phyloP scores from a whole-genome alignment of 192 early-diverging fungal species.

The Physocladia obscura region DNA sequence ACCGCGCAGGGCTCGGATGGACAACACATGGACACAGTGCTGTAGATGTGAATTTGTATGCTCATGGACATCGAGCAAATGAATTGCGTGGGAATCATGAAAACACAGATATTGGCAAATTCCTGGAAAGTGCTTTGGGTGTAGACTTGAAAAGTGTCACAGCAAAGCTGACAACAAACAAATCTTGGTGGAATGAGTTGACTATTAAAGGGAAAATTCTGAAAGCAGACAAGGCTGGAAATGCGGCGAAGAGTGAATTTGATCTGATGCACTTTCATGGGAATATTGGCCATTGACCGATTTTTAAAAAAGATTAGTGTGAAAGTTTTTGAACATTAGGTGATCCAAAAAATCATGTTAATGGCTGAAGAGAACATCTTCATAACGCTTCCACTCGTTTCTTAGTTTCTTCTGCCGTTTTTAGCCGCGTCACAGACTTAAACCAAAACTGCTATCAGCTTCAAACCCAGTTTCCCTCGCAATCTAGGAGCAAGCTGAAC shows the following conservation, averaged over 20 bases:
- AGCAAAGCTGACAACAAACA: constrained; percentile 36
- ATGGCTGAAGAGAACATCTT: too few relatives aligned
- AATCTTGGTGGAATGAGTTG: constrained; percentile 8
- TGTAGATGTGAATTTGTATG: constrained; percentile 94
- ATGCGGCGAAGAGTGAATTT: not conserved
- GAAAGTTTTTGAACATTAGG: too few relatives aligned
- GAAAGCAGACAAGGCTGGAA: not conserved
- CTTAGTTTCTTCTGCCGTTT: too few relatives aligned
- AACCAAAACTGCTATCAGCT: too few relatives aligned
- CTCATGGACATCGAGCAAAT: constrained; percentile 66
- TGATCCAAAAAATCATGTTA: too few relatives aligned
- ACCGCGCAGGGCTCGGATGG: constrained; percentile 55
- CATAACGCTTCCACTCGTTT: too few relatives aligned
- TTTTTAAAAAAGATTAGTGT: too few relatives aligned
- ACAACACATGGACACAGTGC: constrained; percentile 91
- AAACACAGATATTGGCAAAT: constrained; percentile 81
- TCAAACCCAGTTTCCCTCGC: too few relatives aligned
- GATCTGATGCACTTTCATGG: not conserved
- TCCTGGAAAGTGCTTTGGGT: constrained; percentile 60
- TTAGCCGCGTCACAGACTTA: too few relatives aligned
- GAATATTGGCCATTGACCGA: not conserved
- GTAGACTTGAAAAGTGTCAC: constrained; percentile 67
- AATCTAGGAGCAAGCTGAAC: too few relatives aligned
- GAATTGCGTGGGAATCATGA: constrained; percentile 78
- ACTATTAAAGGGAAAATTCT: not conserved